Evolutionary conservation across 306 rosid genomes (phyloP), one percentile per base, ranked within the genome.

Genomic region (Rosa chinensis): DNA sequence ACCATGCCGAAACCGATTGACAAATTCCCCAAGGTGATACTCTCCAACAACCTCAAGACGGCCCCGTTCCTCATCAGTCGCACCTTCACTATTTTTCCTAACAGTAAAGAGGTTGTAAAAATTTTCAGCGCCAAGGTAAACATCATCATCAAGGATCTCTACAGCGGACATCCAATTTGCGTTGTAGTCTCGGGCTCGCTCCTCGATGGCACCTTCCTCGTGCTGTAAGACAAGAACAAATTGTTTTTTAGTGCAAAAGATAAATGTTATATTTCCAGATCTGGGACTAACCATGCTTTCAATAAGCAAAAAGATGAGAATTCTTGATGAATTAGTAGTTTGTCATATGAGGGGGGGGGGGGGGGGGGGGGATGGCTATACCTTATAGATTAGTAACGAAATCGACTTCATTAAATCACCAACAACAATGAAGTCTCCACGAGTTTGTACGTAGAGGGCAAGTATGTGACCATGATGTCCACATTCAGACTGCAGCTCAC

Each of bases 391-490:
- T 78, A 96, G 84, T 87, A 94, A 80, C 18, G 97, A 94, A 78
- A 94, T 86, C 13, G 98, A 94, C 90, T 94, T 94, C 98, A 94
- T 94, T 56, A 94, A 74, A 84, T 94, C 98, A 69, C 98, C 98
- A n/a, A 94, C 98, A 64, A 94, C 96, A 8, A 94, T 94, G 87
- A 96, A 96, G 86, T 96, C 99, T 18, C 99, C 99, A 76, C 99
- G 89, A 66, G 99, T 96, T 84, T 96, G 97, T 44, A 93, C 96
- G 62, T 90, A 96, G n/a, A 96, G 97, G 52, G 99, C 99, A 70
- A 96, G 88, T 84, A 96, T 93, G 85, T 96, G 99, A 53, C 99
- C 99, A 47, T 96, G 99, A 82, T 96, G 99, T 78, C 99, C 99
- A 80, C 99, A 96, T 85, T 96, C 99, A 61, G 99, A 96, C 81